phyloP scores from a whole-genome alignment of 2,329 filamentous ascomycete species.

The Aspergillus alliaceus region DNA sequence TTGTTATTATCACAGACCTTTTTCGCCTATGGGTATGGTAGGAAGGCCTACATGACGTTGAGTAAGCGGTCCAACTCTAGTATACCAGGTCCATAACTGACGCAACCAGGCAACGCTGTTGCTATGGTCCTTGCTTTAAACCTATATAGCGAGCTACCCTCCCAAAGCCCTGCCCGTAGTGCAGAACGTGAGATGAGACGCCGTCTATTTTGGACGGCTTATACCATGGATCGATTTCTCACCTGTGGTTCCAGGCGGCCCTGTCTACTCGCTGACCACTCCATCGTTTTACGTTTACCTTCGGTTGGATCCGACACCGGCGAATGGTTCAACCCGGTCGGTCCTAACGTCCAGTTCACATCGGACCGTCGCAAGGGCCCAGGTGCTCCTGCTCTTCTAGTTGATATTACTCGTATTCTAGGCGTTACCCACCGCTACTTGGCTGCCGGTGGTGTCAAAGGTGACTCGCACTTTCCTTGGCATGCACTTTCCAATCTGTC shows the following conservation, averaged over 20 bases:
- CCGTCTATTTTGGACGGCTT: constrained; percentile 86
- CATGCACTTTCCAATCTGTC: constrained; percentile 81
- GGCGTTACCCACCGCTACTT: constrained; percentile 82
- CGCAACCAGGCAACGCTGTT: constrained; percentile 63
- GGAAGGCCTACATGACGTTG: constrained; percentile 83
- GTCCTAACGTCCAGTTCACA: constrained; percentile 74
- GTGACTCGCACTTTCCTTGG: constrained; percentile 89
- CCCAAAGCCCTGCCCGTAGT: constrained; percentile 57
- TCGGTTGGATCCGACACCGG: constrained; percentile 67
- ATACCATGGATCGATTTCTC: constrained; percentile 80
- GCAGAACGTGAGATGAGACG: constrained; percentile 74
- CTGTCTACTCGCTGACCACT: constrained; percentile 75
- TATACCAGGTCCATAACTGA: background rate
- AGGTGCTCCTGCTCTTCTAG: constrained; percentile 75
- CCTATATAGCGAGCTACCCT: constrained; percentile 72
- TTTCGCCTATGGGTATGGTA: constrained; percentile 75
- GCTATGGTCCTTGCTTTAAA: constrained; percentile 83
- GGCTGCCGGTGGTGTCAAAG: constrained; percentile 81
- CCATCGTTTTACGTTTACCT: constrained; percentile 72
- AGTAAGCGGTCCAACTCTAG: constrained; percentile 49
- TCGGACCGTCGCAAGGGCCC: constrained; percentile 70
- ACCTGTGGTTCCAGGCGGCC: constrained; percentile 79
- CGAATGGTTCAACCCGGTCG: constrained; percentile 76
- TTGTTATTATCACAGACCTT: constrained; percentile 74
- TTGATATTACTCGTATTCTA: constrained; percentile 79